Conservation (phyloP, 306 rosid genomes). For the Fagus crenata region DNA sequence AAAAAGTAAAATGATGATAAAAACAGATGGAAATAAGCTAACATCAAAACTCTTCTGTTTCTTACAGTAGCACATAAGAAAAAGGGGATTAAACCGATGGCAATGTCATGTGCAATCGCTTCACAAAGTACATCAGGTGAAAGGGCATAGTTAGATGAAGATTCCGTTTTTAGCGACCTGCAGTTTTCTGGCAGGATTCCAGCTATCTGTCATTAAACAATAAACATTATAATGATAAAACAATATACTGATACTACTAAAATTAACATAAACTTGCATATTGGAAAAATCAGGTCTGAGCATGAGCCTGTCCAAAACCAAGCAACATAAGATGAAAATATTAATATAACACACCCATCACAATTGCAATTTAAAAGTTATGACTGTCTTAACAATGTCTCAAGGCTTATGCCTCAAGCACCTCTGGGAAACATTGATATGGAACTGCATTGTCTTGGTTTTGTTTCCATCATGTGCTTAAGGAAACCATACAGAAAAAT, state of each 20-base stretch:
- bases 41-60: constrained; percentile 17
- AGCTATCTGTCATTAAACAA: constrained; percentile 59
- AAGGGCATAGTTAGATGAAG: constrained; percentile 70
- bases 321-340: neutral
- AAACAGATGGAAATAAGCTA: constrained; percentile 16
- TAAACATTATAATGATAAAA: constrained; percentile 12
- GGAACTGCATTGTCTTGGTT: neutral
- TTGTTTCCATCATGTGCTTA: constrained; percentile 15
- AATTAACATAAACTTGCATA: constrained; percentile 3
- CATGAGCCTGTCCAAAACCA: no score
- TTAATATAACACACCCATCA: neutral
- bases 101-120: constrained; percentile 62
- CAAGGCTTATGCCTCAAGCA: no score
- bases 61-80: constrained; percentile 93
- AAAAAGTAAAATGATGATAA: constrained; percentile 14
- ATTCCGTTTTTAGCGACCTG: constrained; percentile 65
- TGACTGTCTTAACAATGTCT: neutral
- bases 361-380: neutral
- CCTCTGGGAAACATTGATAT: neutral
- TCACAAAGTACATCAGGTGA: constrained; percentile 65
- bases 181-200: constrained; percentile 84
- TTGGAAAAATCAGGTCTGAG: no score
- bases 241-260: neutral
- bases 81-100: constrained; percentile 72
- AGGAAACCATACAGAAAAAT: neutral